Evolutionary conservation across 1,139 yeast genomes (phyloP), one percentile per base, ranked within the genome.

Genomic region (Candida tropicalis): DNA sequence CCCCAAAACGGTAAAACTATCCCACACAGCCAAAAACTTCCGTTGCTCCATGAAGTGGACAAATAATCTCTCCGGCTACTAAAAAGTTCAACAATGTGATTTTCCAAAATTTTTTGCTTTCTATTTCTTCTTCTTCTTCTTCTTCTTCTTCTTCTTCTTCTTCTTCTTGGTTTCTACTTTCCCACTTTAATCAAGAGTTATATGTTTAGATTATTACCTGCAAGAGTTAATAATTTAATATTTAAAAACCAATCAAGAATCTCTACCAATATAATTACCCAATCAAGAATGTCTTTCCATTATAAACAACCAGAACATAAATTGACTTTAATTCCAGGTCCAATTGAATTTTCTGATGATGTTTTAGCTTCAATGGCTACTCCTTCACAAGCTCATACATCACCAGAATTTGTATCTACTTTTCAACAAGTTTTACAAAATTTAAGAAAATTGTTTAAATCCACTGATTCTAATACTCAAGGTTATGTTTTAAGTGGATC

Each of bases 241-340:
- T 23, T 24, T n/a, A 34, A 23, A 25, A 27, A 18, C 9, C 34
- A 13, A 18, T 27, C 29, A 27, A 49, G 27, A 9, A 41, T 39
- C 26, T 17, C 41, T n/a, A 25, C 37, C 16, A n/a, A 16, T 28
- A 16, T 31, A 6, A 20, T 18, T 13, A 17, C 17, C 13, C 24
- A 28, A 28, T 28, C 32, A 9, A 44, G 35, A 43, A 46, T 48
- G 52, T 40, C 47, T 5, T 42, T 44, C 29, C 43, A 46, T 25
- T 46, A 46, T 24, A 68, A 71, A 48, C 81, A 75, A 59, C 67
- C 74, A 25, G 68, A 63, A 40, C 83, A 78, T 58, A 76, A 76
- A 54, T 70, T 80, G 63, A 76, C 90, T 54, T 71, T 90, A 73
- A 87, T 90, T 55, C 98, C 97, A 32, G 98, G 98, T 39, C 97